Evolutionary conservation across 768 basidiomycete species (phyloP).

Genomic region (Lanmaoa rubissima): DNA sequence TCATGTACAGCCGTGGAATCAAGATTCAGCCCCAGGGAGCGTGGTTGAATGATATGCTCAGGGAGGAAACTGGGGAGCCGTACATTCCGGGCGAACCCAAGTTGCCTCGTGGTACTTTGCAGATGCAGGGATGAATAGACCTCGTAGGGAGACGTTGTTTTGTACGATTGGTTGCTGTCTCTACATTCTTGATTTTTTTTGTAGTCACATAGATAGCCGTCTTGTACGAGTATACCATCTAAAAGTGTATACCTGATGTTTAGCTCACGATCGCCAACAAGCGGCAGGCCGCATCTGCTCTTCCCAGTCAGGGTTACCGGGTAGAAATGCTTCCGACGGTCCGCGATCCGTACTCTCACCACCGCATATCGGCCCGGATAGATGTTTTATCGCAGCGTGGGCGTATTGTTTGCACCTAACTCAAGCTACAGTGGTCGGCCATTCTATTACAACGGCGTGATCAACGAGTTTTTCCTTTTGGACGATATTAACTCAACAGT

Average conservation of each 20-base stretch:
- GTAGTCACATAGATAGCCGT: slow-evolving; percentile 7
- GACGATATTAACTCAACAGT: too few species aligned
- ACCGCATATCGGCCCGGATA: too few species aligned
- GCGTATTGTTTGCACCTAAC: too few species aligned
- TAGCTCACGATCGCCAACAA: neutral
- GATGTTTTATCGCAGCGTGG: too few species aligned
- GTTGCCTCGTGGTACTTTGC: slow-evolving; percentile 60
- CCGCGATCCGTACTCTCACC: neutral
- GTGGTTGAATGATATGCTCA: slow-evolving; percentile 81
- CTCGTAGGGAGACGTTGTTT: neutral
- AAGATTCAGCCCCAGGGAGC: slow-evolving; percentile 79
- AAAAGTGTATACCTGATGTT: slow-evolving; percentile 2
- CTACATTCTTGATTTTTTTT: neutral
- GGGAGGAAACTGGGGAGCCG: slow-evolving; percentile 70
- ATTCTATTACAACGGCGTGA: too few species aligned
- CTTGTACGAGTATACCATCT: slow-evolving; percentile 6
- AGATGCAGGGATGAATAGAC: slow-evolving; percentile 41
- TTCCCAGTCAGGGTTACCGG: neutral
- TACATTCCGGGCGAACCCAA: slow-evolving; percentile 68
- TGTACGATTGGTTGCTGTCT: slow-evolving; percentile 13
- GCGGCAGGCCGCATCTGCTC: neutral
- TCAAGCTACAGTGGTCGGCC: too few species aligned
- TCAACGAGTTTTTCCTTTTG: too few species aligned
- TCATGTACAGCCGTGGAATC: slow-evolving; percentile 74
- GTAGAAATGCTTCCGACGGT: neutral